Percentiles rank a stretch among this genome's conserved stretches.
These are phyloP conservation scores for Suillus paluster DNA, from an alignment of 768 basidiomycete species.

Conservation along the genomic window DNA sequence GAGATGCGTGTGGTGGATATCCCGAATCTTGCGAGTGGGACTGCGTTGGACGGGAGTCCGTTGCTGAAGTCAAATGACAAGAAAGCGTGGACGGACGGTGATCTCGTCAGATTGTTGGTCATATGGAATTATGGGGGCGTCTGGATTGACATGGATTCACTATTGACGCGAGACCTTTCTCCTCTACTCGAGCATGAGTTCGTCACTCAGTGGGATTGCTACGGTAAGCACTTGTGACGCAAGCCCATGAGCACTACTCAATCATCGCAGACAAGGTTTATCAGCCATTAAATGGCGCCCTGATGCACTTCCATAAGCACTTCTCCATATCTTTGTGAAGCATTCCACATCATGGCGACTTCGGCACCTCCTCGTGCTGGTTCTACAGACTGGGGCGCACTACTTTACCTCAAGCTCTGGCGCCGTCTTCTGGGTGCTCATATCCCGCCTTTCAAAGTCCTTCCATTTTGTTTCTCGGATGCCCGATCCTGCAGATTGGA, in stretches of 20 bases:
- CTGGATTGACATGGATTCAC: constrained; percentile 98
- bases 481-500: constrained; percentile 90
- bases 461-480: constrained; percentile 96
- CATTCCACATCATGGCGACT: constrained; percentile 87
- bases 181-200: constrained; percentile 94
- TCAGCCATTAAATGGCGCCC: constrained; percentile 85
- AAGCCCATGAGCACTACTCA: not conserved
- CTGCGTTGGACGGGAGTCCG: constrained; percentile 69
- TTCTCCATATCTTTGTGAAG: constrained; percentile 98
- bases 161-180: constrained; percentile 84
- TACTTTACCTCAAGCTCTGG: constrained; percentile 91
- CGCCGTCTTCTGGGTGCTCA: constrained; percentile 74
- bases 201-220: constrained; percentile 99
- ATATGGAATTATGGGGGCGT: constrained; percentile 92
- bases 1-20: constrained; percentile 74
- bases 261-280: constrained; percentile 73
- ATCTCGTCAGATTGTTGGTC: constrained; percentile 85
- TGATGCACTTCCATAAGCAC: constrained; percentile 89
- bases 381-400: constrained; percentile 93
- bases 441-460: constrained; percentile 85
- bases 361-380: constrained; percentile 72
- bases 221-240: constrained; percentile 57
- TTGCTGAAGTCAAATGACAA: constrained; percentile 66
- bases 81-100: constrained; percentile 95
- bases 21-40: constrained; percentile 67